Base-by-base conservation (phyloP, 306 rosid genomes). In the Malus sylvestris region DNA sequence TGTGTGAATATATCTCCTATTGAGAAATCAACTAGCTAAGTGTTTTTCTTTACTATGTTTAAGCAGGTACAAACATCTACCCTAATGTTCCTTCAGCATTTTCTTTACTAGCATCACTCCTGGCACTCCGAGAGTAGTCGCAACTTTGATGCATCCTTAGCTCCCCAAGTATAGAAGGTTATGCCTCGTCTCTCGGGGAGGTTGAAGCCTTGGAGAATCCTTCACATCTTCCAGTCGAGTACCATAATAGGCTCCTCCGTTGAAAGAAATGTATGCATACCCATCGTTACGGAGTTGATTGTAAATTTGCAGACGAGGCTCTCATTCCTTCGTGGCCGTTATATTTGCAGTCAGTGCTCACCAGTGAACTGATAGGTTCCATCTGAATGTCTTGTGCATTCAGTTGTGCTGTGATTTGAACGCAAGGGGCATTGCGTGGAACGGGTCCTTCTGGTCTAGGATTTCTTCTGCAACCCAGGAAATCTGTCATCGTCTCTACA, bases 1-100 rank as follows among this genome's bases (percentile, higher is more conserved):
- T 59, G 14, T 25, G 44, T 27, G 46, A 10, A 70, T 51, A 10
- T 72, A 72, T 23, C 20, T 49, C 6, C 18, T 4, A 12, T 40
- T 11, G 27, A 40, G 49, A 30, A 78, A 70, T 4, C 14, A 15
- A 51, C 38, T 58, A 10, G 29, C 19, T 70, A 58, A 83, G 63
- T 58, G 18, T n/a, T 73, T 22, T 85, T 15, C 51, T 30, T 35
- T 62, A 62, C 76, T 71, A 46, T 51, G 80, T 67, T 76, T 65
- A 60, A 70, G 74, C 80, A 76, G 90, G 88, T 65, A 51, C 77
- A 46, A 73, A 77, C 44, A 78, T 66, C 81, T 69, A 60, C 63
- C 33, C 64, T 82, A 44, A 35, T 68, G 79, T 73, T 81, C 74
- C 58, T 82, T 73, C 23, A 33, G 79, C 76, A 70, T 76, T 68